phyloP scores from a whole-genome alignment of 1,139 yeast species.

The Geotrichum macrosporum region DNA sequence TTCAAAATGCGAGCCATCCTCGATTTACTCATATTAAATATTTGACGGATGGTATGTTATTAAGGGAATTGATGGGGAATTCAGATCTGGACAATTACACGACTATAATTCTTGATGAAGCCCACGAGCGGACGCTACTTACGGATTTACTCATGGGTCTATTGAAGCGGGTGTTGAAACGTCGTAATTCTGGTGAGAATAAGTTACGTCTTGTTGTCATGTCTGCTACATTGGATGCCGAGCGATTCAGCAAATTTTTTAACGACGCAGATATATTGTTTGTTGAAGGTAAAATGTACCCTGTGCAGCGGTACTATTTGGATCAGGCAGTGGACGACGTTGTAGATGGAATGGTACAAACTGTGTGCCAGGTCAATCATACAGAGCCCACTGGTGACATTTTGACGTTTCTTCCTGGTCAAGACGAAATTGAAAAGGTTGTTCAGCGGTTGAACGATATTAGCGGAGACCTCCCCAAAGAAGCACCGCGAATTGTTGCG shows the following conservation, averaged over 20 bases:
- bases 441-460: conserved; percentile 58
- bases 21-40: conserved; percentile 67
- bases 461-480: conserved; percentile 63
- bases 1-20: conserved; percentile 52
- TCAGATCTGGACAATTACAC: conserved; percentile 59
- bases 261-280: conserved; percentile 71
- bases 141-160: conserved; percentile 90
- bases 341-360: conserved; percentile 70
- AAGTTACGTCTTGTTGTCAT: conserved; percentile 58
- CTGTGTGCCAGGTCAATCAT: conserved; percentile 72
- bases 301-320: conserved; percentile 70
- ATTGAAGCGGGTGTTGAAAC: conserved; percentile 53
- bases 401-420: conserved; percentile 88
- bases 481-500: conserved; percentile 71
- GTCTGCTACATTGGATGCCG: conserved; percentile 98
- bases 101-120: conserved; percentile 88
- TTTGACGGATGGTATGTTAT: conserved; percentile 94
- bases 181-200: conserved; percentile 36
- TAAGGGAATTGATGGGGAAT: conserved; percentile 84
- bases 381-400: conserved; percentile 81
- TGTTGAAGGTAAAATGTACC: conserved; percentile 86
- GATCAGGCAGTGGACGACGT: conserved; percentile 65
- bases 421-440: conserved; percentile 91
- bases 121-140: conserved; percentile 91
- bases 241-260: conserved; percentile 74